Evolutionary conservation across 2,329 filamentous ascomycete species (phyloP), one percentile per base, ranked within the genome.

Genomic region (Fusarium continuum): DNA sequence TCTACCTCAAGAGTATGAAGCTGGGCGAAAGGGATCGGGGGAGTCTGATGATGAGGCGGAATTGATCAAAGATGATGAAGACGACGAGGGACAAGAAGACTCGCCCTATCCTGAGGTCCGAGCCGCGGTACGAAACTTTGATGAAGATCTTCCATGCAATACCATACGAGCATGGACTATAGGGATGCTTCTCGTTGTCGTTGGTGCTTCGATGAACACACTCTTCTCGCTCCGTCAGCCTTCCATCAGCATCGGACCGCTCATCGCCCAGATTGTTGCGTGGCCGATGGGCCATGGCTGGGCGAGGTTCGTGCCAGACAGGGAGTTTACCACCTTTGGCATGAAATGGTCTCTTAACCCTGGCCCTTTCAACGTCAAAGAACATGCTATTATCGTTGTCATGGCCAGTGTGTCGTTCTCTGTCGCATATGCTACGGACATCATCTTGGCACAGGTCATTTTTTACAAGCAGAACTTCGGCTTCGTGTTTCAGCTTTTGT

Each of bases 391-490:
- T 58, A 89, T 91, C 53, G 85, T 87, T 16, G 85, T 89, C 64
- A 89, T 89, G 86, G 88, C 90, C 14, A 86, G 89, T 70, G 88
- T 91, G 6, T 87, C 88, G 6, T 90, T 91, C 64, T 88, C 79
- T 44, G 86, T 83, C 6, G 88, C 89, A 4, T 92, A 92, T 67
- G 88, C 89, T 1, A 92, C 89, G 1, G 90, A 92, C 65, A 88
- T 91, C 25, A 84, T 93, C 38, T 79, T 91, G 3, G 89, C 89
- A 0, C 89, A 91, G 75, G 77, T 86, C 16, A 82, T 88, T 14
- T 92, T 91, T 68, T 92, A 92, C 72, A 86, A 88, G 72, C 84
- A 91, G 67, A 79, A 88, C 55, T 90, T 90, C 69, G 88, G 88
- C 17, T 80, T 90, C 61, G 63, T 79, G 2, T 92, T 89, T 70